These are phyloP conservation scores for Skeletonema marinoi DNA, from an alignment of 108 stramenopile species.

Conservation along the genomic window DNA sequence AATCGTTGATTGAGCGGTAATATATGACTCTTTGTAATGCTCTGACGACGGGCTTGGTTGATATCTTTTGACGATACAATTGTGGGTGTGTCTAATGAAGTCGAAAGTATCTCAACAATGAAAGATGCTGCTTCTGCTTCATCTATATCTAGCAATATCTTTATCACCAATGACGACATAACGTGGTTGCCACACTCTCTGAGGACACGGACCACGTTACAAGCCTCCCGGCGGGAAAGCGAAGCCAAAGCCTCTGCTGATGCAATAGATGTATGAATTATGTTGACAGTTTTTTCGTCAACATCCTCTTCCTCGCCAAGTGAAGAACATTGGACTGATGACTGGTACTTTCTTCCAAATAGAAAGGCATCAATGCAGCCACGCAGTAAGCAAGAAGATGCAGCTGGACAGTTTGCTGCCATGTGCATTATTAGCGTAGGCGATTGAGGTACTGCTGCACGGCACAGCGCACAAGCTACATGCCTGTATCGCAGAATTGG, in stretches of 20 bases:
- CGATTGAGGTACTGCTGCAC: conserved; percentile 66
- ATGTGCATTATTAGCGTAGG: conserved; percentile 53
- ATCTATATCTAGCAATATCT: conserved; percentile 43
- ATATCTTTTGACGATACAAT: not conserved
- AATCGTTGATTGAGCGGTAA: conserved; percentile 28
- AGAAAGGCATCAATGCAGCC: conserved; percentile 72
- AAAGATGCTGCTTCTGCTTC: conserved; percentile 37
- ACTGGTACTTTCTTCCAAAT: conserved; percentile 14
- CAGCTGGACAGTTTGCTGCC: conserved; percentile 73
- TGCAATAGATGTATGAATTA: conserved; percentile 37
- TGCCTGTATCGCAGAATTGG: conserved; percentile 67
- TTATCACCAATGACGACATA: conserved; percentile 63
- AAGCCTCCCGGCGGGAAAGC: conserved; percentile 57
- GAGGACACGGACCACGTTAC: conserved; percentile 49
- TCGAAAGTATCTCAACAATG: conserved; percentile 43
- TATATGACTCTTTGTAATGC: not conserved
- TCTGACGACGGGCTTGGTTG: not conserved
- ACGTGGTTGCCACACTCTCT: conserved; percentile 19
- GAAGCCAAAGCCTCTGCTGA: conserved; percentile 49
- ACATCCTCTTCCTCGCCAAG: conserved; percentile 10
- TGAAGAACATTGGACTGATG: not conserved
- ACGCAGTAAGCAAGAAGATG: conserved; percentile 54
- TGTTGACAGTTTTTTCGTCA: conserved; percentile 12
- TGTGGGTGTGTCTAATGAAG: not conserved
- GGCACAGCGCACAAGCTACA: conserved; percentile 74